Evolutionary conservation across 352 stramenopile species (phyloP).

Genomic region (Phytophthora macrochlamydospora): DNA sequence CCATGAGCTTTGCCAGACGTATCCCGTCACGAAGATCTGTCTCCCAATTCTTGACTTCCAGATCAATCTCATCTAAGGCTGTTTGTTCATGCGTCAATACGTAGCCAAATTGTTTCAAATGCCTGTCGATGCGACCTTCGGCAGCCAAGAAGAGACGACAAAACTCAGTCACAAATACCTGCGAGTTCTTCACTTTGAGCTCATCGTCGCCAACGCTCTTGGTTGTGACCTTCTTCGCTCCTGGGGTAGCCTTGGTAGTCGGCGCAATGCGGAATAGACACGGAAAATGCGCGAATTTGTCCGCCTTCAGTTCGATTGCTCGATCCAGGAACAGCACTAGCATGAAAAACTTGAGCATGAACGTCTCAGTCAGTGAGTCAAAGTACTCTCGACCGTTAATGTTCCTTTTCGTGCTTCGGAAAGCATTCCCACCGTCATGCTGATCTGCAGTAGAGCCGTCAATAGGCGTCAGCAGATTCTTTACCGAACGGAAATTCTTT

Average conservation of each 20-base stretch:
- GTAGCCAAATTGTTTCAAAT: constrained; percentile 91
- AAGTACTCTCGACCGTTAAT: constrained; percentile 83
- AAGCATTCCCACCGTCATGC: constrained; percentile 45
- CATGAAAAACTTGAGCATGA: constrained; percentile 92
- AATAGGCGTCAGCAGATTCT: constrained; percentile 69
- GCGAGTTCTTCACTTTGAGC: constrained; percentile 90
- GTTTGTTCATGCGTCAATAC: constrained; percentile 91
- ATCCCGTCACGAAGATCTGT: constrained; percentile 97
- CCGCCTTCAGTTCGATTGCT: constrained; percentile 70
- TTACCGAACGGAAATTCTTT: constrained; percentile 66
- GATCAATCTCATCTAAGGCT: constrained; percentile 95
- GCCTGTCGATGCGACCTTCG: constrained; percentile 95
- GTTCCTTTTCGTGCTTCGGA: constrained; percentile 67
- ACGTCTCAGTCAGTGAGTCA: constrained; percentile 84
- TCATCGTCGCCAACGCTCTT: constrained; percentile 12
- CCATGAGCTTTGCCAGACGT: constrained; percentile 92
- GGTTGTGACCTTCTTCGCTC: background rate
- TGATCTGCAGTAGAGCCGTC: constrained; percentile 54
- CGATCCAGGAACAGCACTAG: constrained; percentile 94
- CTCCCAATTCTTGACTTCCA: constrained; percentile 91
- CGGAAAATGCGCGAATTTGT: constrained; percentile 83
- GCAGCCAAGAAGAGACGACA: constrained; percentile 92
- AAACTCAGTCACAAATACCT: constrained; percentile 92
- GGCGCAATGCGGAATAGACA: constrained; percentile 88
- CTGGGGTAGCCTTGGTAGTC: constrained; percentile 1